These are phyloP conservation scores for Fusarium sororula DNA, from an alignment of 2,329 filamentous ascomycete genomes.

Conservation along the genomic window DNA sequence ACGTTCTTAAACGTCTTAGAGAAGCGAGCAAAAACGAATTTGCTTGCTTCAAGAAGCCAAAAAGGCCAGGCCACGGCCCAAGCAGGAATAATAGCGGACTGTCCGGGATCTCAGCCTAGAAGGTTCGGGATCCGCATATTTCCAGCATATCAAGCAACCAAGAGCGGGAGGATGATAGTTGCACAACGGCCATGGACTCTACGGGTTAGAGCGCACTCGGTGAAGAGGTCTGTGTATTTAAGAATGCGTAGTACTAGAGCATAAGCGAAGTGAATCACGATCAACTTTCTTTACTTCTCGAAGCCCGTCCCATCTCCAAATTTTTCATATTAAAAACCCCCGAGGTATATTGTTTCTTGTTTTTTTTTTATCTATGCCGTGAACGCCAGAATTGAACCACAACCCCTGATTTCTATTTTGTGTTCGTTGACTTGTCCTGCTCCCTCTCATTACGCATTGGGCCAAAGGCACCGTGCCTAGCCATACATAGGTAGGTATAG, in stretches of 20 bases:
- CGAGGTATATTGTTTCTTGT: constrained; percentile 29
- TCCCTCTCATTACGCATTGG: not conserved
- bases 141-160: not conserved
- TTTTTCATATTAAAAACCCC: not conserved
- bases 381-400: constrained; percentile 32
- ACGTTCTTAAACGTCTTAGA: constrained; percentile 82
- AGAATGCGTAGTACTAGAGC: constrained; percentile 1
- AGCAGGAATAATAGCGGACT: constrained; percentile 47
- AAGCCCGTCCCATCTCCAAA: not conserved
- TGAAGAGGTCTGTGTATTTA: not conserved
- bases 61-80: constrained; percentile 52
- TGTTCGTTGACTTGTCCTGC: constrained; percentile 3
- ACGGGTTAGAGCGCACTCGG: not conserved
- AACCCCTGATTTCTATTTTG: constrained; percentile 8
- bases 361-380: constrained; percentile 36
- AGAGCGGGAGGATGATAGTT: constrained; percentile 10
- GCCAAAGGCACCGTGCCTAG: constrained; percentile 6
- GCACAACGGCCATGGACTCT: not conserved
- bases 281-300: not conserved
- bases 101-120: constrained; percentile 42
- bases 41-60: constrained; percentile 79
- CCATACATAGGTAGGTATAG: constrained; percentile 27
- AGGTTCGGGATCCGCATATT: constrained; percentile 5
- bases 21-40: constrained; percentile 88
- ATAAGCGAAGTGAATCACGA: constrained; percentile 7